Conservation (phyloP, 2,329 filamentous ascomycete genomes). For the Colletotrichum sp. region DNA sequence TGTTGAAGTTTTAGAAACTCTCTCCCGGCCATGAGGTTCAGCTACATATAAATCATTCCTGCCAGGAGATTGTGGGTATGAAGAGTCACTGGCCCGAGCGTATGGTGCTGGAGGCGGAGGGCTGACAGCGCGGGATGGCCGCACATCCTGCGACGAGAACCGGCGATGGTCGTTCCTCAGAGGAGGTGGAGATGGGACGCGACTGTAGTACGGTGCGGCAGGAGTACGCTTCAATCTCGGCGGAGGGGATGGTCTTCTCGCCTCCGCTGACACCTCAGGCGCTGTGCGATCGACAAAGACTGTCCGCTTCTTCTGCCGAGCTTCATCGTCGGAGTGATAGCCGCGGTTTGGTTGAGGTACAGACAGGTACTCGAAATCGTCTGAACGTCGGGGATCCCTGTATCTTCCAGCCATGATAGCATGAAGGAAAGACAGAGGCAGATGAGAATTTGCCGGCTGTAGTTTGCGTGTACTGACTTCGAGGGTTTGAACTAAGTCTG, state of each 20-base stretch:
- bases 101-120: not conserved
- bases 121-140: not conserved
- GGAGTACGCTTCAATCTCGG: not conserved
- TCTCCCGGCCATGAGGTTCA: too few relatives aligned
- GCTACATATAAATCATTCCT: too few relatives aligned
- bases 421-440: not conserved
- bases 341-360: not conserved
- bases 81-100: not conserved
- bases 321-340: not conserved
- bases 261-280: not conserved
- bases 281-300: not conserved
- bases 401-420: not conserved
- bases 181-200: not conserved
- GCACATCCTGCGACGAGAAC: not conserved
- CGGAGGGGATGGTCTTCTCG: not conserved
- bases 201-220: not conserved
- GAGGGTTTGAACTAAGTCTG: rapidly evolving
- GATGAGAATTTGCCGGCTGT: not conserved
- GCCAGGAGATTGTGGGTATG: not conserved
- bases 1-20: too few relatives aligned
- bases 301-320: not conserved
- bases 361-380: not conserved
- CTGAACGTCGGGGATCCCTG: not conserved
- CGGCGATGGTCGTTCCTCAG: not conserved
- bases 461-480: rapidly evolving